Evolutionary conservation across 2,329 filamentous ascomycete species (phyloP), one percentile per base, ranked within the genome.

Genomic region (Setomelanomma holmii): DNA sequence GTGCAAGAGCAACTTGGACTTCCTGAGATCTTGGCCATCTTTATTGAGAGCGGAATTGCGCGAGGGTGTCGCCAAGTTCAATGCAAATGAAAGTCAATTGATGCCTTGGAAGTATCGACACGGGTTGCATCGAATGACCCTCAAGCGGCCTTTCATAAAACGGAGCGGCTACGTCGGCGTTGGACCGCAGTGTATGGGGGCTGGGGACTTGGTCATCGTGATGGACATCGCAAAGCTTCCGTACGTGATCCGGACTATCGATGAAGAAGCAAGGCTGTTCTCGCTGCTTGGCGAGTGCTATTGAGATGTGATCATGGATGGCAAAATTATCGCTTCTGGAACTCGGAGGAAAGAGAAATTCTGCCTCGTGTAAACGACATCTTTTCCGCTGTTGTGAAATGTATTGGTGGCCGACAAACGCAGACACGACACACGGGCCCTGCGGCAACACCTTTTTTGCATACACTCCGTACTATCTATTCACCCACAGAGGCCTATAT

Each of bases 241-340:
- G 11, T 45, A 35, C 17, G 33, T 45, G 14, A 14, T 45, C 19
- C 36, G 42, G 14, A 30, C 19, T 16, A 33, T 45, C 16, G 34
- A 16, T 16, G 33, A 12, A 3, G 42, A 24, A 7, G 14, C 21
- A 5, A 7, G 34, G 34, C 34, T 8, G 20, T 45, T 36, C 20
- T 17, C 11, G 33, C n/a, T 45, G 14, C 22, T 45, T 17, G 42
- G 42, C 3, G 42, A 45, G 20, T 45, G 42, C 6, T 45, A 45
- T 24, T 45, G 42, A 10, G 42, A 45, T 24, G 42, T 30, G 20
- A 45, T 45, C 17, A 45, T 45, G 42, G 20, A 23, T 10, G 42
- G 42, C 8, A 33, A 45, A 42, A 36, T 36, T 36, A n/a, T 53
- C 41, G 46, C 34, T 3, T 21, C 34, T 23, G 16, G 34, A n/a